Percentiles rank a stretch among this genome's conserved stretches.
Evolutionary conservation across 768 basidiomycete species (phyloP).

Genomic region (Kwoniella botswanensis): DNA sequence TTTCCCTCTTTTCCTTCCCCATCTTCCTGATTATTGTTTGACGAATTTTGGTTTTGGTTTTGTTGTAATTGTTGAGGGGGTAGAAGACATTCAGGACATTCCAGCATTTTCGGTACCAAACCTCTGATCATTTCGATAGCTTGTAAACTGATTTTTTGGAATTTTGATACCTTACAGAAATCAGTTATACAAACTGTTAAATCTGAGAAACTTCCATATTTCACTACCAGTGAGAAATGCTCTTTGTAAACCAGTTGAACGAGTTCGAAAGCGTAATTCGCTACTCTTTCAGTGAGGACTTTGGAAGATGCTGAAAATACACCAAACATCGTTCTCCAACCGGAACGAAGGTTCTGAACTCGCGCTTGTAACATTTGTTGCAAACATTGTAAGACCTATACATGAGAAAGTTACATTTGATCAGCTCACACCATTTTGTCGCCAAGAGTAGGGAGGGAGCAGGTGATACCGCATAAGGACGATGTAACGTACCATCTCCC

Average conservation of each 20-base stretch:
- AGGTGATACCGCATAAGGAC: too few species aligned
- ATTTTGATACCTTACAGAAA: slow-evolving; percentile 99
- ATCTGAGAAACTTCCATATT: slow-evolving; percentile 92
- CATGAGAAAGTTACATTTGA: slow-evolving; percentile 8
- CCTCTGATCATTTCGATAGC: slow-evolving; percentile 96
- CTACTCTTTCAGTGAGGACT: slow-evolving; percentile 90
- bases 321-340: slow-evolving; percentile 99
- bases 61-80: slow-evolving; percentile 20
- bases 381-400: slow-evolving; percentile 90
- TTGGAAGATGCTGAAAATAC: slow-evolving; percentile 97
- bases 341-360: slow-evolving; percentile 92
- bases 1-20: slow-evolving; percentile 24
- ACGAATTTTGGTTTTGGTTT: slow-evolving; percentile 4
- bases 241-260: slow-evolving; percentile 88
- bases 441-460: too few species aligned
- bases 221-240: slow-evolving; percentile 88
- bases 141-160: slow-evolving; percentile 94
- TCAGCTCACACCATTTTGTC: too few species aligned
- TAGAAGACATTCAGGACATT: slow-evolving; percentile 70
- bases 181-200: slow-evolving; percentile 96
- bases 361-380: slow-evolving; percentile 98
- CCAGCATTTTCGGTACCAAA: slow-evolving; percentile 88
- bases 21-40: neutral
- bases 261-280: slow-evolving; percentile 92
- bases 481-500: slow-evolving; percentile 73